Percentiles rank a stretch among this genome's conserved stretches.
Evolutionary conservation across 208 protist species (phyloP).

Genomic region (Wallacemonas rigidus): DNA sequence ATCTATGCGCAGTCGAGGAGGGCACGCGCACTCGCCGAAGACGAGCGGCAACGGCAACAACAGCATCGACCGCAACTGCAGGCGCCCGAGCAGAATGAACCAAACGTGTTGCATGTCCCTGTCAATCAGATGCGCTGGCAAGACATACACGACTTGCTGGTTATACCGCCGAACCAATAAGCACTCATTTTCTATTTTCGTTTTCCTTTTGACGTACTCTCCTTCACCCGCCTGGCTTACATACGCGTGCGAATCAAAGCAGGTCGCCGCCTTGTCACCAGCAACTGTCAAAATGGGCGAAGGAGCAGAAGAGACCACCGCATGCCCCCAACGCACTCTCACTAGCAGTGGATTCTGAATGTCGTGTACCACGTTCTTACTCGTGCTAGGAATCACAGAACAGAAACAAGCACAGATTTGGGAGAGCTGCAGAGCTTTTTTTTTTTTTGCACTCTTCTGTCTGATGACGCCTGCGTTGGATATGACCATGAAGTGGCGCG

Average conservation of each 20-base stretch:
- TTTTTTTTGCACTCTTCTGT: constrained; percentile 19
- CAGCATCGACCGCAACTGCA: background rate
- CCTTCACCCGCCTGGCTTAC: too few relatives aligned
- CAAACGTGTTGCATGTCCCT: background rate
- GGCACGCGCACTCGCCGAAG: constrained; percentile 19
- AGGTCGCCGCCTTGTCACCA: too few relatives aligned
- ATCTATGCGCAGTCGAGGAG: constrained; percentile 40
- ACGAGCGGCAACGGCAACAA: background rate
- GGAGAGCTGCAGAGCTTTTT: background rate
- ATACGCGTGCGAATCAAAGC: too few relatives aligned
- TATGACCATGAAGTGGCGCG: background rate
- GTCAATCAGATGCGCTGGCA: constrained; percentile 5
- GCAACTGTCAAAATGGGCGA: too few relatives aligned
- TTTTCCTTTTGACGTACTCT: background rate
- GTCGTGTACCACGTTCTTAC: background rate
- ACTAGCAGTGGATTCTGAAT: too few relatives aligned
- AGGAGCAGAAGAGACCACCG: too few relatives aligned
- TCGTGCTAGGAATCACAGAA: background rate
- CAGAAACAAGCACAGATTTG: background rate
- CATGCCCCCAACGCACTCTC: too few relatives aligned
- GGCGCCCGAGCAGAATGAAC: background rate
- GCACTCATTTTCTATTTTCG: background rate
- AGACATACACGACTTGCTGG: constrained; percentile 15
- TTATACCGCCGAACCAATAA: background rate
- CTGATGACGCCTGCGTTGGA: background rate